These are phyloP conservation scores for Dactylellina sp. DNA, from an alignment of 2,329 filamentous ascomycete genomes.

Conservation along the genomic window DNA sequence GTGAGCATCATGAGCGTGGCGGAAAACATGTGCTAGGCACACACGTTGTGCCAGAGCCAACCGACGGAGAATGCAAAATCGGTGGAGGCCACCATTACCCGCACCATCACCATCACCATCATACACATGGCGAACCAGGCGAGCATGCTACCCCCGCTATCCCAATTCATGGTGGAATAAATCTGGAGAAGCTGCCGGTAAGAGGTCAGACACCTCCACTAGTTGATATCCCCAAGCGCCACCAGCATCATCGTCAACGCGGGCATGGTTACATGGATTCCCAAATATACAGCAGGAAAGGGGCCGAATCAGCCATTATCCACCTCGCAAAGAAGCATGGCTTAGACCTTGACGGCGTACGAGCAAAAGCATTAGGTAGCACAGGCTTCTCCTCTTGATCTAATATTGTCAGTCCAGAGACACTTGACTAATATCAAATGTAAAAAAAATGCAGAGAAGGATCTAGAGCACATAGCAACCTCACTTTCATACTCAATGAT, in stretches of 20 bases:
- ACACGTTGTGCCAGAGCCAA: constrained; percentile 24
- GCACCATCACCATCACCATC: constrained; percentile 54
- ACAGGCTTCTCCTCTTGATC: background rate
- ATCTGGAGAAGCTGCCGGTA: constrained; percentile 32
- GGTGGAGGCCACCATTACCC: constrained; percentile 45
- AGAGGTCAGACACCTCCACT: constrained; percentile 35
- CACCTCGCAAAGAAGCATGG: constrained; percentile 54
- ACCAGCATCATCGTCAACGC: constrained; percentile 16
- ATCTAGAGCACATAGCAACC: constrained; percentile 49
- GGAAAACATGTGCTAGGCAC: constrained; percentile 12
- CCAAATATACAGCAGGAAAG: constrained; percentile 36
- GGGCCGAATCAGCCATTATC: constrained; percentile 49
- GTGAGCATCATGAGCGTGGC: constrained; percentile 17
- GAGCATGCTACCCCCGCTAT: constrained; percentile 2
- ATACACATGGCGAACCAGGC: constrained; percentile 33
- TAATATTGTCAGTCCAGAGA: background rate
- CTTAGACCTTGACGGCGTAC: constrained; percentile 46
- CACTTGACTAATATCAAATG: constrained; percentile 1
- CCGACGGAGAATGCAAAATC: constrained; percentile 39
- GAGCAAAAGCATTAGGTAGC: constrained; percentile 44
- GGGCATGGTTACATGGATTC: constrained; percentile 34
- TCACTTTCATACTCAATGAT: constrained; percentile 52
- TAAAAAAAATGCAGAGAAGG: constrained; percentile 20
- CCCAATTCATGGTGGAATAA: constrained; percentile 6
- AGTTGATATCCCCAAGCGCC: constrained; percentile 8